Base-by-base conservation (phyloP, 1,284 basidiomycete species). In the Tremellales sp. region DNA sequence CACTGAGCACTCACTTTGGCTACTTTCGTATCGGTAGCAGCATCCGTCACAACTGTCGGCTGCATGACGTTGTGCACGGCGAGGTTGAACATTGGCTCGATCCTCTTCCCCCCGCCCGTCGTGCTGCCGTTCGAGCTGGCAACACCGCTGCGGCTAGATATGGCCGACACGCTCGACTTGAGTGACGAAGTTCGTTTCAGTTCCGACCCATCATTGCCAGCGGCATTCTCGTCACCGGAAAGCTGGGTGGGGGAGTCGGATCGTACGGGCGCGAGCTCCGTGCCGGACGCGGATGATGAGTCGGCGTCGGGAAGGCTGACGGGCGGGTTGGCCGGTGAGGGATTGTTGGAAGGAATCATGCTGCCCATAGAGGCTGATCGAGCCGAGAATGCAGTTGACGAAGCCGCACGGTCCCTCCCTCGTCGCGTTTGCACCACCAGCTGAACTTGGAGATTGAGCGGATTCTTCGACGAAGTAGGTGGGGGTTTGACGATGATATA, bases 1-100 rank as follows among this genome's bases (percentile, higher is more conserved):
- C 23, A 25, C 3, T 43, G 42, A 5, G 27, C n/a, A 58, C 67
- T 51, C 43, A 70, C 68, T 57, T 86, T 90, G 15, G 93, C 92
- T 11, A 98, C 85, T 70, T 89, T 90, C 25, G 88, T 88, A 58
- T 97, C 94, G 0, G 94, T 98, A 3, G 91, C 92, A 29, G 73
- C 71, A 48, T 73, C 70, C 5, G 70, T 69, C 26, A 89, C 83
- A 49, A 96, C 85, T 25, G 85, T 84, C 54, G 93, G 93, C 10
- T 90, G 86, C 77, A 94, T 81, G 50, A 97, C 89, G 58, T 89
- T 89, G 74, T 98, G 93, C 2, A 73, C 65, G 48, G 88, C 85
- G 27, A 97, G 80, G 64, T 94, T 97, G 77, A 96, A 97, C 13
- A 97, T 79, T 0, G 94, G 93, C 43, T 92, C 86, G 59, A 97